These are phyloP conservation scores for Bruguiera parviflora DNA, from an alignment of 345 rosid genomes.

Conservation along the genomic window DNA sequence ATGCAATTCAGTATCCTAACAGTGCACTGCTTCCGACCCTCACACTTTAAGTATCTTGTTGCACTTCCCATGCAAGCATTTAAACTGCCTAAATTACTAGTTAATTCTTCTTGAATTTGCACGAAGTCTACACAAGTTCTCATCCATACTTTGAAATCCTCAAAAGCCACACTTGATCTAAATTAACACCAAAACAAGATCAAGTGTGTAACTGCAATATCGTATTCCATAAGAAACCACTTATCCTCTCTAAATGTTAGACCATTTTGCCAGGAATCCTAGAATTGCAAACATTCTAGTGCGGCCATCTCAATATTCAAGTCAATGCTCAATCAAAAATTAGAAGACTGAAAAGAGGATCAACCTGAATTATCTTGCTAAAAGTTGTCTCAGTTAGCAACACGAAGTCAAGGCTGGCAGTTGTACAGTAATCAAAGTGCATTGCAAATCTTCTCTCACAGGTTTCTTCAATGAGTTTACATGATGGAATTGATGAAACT, in stretches of 20 bases:
- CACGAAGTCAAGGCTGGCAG: conserved; percentile 74
- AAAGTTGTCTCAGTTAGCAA: conserved; percentile 68
- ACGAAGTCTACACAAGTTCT: too few species aligned
- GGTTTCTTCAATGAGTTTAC: conserved; percentile 85
- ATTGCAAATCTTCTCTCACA: conserved; percentile 78
- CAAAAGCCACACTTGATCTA: too few species aligned
- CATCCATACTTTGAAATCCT: too few species aligned
- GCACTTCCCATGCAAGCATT: too few species aligned
- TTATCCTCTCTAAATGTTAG: conserved; percentile 1
- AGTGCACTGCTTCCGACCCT: too few species aligned
- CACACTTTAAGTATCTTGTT: too few species aligned
- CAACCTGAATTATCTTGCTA: conserved; percentile 76
- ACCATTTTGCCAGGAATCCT: not conserved
- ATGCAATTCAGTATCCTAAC: too few species aligned
- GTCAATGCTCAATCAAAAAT: not conserved
- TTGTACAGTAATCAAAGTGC: conserved; percentile 92
- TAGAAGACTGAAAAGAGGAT: conserved; percentile 20
- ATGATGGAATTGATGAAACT: conserved; percentile 73
- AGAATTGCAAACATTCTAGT: not conserved
- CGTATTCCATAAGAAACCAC: not conserved
- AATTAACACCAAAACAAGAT: not conserved
- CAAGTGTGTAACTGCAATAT: conserved; percentile 4
- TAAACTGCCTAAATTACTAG: too few species aligned
- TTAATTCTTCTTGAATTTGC: too few species aligned
- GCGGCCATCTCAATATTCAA: conserved; percentile 9